Base-by-base conservation (phyloP, 2,329 filamentous ascomycete genomes). In the Drechslerella stenobrocha region DNA sequence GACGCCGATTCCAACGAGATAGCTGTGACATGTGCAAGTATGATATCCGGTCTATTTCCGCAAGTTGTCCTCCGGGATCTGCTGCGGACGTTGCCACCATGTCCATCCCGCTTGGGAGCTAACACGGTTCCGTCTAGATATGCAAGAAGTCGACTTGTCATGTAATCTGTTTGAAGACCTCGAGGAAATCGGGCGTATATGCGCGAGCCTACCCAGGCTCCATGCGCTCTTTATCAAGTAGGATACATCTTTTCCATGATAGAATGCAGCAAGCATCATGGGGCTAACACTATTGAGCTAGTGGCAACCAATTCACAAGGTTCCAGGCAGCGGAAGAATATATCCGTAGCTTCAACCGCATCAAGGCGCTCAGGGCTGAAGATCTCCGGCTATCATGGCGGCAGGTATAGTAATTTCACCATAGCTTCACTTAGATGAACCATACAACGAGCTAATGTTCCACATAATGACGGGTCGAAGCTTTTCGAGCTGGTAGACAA, bases 71-170 rank as follows among this genome's bases (percentile, higher is more conserved):
- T 9, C 50, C 13, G 34, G 13, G 22, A 23, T 47, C 9, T n/a
- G 20, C n/a, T n/a, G n/a, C n/a, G n/a, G n/a, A n/a, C n/a, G n/a
- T n/a, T 28, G 42, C 5, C 30, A 18, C 4, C 40, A 13, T 34
- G 7, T 34, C 7, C 11, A 34, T 26, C 20, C n/a, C 3, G 45
- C 1, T 48, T 24, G 11, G 28, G 11, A 5, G 35, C 40, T 67
- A 75, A 72, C 73, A 71, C 63, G 69, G 73, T 45, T 76, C 75
- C n/a, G 18, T 71, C 76, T 70, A 40, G 78, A 84, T 72, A 85
- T 96, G 52, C 79, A 81, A 1, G 89, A 96, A 74, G 79, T 97
- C 45, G 91, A 96, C 74, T 76, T 98, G 40, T 90, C 90, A 74
- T 83, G 89, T 51, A 97, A 95, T 75, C 76, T 96, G 30, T 85